phyloP scores from a whole-genome alignment of 2,329 filamentous ascomycete genomes.

The Diaporthe capsici region DNA sequence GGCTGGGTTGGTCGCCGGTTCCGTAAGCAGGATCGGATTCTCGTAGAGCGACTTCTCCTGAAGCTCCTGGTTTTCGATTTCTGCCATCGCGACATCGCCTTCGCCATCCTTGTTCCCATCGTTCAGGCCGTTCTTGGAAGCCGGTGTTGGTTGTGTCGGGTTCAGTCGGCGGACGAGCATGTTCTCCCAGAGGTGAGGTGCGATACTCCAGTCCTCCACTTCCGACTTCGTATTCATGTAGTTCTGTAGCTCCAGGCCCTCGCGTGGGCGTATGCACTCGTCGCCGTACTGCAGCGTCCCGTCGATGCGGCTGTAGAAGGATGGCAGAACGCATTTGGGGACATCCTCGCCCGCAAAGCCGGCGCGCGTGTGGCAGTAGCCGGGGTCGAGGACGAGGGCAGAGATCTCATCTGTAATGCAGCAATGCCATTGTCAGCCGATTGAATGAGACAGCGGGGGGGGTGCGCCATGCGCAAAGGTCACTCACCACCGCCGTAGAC shows the following conservation, averaged over 20 bases:
- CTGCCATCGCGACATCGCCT: conserved; percentile 73
- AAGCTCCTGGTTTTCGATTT: conserved; percentile 67
- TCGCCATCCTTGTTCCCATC: conserved; percentile 74
- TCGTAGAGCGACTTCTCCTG: conserved; percentile 84
- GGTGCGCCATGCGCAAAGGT: conserved; percentile 41
- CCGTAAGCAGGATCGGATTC: conserved; percentile 92
- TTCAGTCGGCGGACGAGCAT: conserved; percentile 91
- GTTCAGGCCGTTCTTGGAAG: conserved; percentile 84
- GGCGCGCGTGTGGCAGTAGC: conserved; percentile 90
- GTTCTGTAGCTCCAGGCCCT: conserved; percentile 87
- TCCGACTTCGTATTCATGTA: conserved; percentile 91
- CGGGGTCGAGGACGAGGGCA: conserved; percentile 95
- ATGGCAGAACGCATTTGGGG: conserved; percentile 92
- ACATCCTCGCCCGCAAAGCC: conserved; percentile 98
- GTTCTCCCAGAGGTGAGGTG: conserved; percentile 91
- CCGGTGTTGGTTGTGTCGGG: conserved; percentile 77
- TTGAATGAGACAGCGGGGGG: conserved; percentile 34
- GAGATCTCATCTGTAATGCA: conserved; percentile 87
- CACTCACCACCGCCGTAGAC: conserved; percentile 73
- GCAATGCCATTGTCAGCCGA: conserved; percentile 42
- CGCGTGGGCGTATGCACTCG: conserved; percentile 84
- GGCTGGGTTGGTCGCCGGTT: conserved; percentile 90
- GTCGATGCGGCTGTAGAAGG: conserved; percentile 81
- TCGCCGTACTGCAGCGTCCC: conserved; percentile 84
- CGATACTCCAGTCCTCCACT: conserved; percentile 97